phyloP scores from a whole-genome alignment of 176 grass and related monocot genomes.

The Bonia amplexicaulis region DNA sequence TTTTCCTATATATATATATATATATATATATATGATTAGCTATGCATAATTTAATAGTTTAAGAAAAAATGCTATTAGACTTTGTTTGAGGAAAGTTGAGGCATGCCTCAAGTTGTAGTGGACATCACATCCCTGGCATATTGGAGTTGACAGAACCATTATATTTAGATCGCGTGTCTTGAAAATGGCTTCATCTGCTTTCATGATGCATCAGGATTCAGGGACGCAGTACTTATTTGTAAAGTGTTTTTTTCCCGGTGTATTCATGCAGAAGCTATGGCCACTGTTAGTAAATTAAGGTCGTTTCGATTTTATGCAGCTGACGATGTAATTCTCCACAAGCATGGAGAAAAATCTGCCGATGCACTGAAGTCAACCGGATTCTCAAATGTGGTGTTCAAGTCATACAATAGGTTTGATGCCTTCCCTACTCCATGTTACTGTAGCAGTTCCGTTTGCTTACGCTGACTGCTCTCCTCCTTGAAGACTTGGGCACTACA shows the following conservation, averaged over 20 bases:
- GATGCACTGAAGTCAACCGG: conserved; percentile 63
- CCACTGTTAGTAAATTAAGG: neutral
- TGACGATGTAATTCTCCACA: conserved; percentile 82
- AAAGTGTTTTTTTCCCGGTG: neutral
- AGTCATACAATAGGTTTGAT: conserved; percentile 75
- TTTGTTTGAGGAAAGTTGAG: neutral
- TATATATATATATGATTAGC: neutral
- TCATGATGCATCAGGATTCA: neutral
- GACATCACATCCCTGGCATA: neutral
- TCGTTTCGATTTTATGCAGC: conserved; percentile 45
- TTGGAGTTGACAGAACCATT: neutral
- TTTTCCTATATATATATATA: too few relatives aligned
- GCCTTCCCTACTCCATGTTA: neutral
- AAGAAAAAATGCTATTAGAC: neutral
- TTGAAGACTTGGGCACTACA: conserved; percentile 90
- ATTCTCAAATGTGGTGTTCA: conserved; percentile 74
- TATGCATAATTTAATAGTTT: neutral
- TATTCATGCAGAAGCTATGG: neutral
- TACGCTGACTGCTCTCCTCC: neutral
- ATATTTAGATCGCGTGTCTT: neutral
- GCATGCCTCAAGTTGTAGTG: neutral
- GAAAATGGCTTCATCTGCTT: neutral
- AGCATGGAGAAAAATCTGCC: conserved; percentile 86
- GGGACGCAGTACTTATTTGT: neutral
- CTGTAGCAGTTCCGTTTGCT: neutral